Evolutionary conservation across 164 flowering plant species (phyloP).

Genomic region (Hamamelis virginiana): DNA sequence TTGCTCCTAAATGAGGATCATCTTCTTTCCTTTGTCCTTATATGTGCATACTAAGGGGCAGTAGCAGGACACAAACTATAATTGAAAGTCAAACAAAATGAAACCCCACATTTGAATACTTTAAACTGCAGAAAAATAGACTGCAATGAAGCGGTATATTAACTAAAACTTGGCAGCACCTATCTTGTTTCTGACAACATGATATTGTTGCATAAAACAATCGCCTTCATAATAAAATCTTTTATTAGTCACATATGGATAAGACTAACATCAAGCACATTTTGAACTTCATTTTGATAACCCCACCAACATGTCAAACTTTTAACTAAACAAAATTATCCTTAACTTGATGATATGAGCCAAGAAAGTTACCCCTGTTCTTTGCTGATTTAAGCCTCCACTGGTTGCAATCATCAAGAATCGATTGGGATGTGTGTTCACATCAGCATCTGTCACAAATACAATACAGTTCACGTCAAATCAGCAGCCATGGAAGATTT

Average conservation of each 20-base stretch:
- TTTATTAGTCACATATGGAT: not conserved
- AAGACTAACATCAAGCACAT: not conserved
- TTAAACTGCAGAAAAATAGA: not conserved
- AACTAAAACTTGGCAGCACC: not conserved
- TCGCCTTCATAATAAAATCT: no score
- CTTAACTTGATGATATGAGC: not conserved
- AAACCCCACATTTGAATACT: not conserved
- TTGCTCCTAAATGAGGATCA: no score
- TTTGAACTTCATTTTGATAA: not conserved
- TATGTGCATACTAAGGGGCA: not conserved
- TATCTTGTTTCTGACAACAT: not conserved
- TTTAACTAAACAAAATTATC: no score
- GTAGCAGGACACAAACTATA: not conserved
- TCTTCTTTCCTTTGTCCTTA: no score
- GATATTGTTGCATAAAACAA: not conserved
- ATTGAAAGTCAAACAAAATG: not conserved
- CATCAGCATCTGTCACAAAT: constrained; percentile 33
- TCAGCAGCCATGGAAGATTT: not conserved
- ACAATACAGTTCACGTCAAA: not conserved
- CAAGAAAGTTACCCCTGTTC: constrained; percentile 55
- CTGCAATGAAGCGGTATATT: not conserved
- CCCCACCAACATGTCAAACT: not conserved
- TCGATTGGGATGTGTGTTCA: constrained; percentile 39
- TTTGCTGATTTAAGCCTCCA: constrained; percentile 74
- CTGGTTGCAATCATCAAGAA: constrained; percentile 66